Percentiles rank a stretch among this genome's conserved stretches.
Evolutionary conservation across 2,329 filamentous ascomycete species (phyloP).

Genomic region (Dactylellina leptospora): DNA sequence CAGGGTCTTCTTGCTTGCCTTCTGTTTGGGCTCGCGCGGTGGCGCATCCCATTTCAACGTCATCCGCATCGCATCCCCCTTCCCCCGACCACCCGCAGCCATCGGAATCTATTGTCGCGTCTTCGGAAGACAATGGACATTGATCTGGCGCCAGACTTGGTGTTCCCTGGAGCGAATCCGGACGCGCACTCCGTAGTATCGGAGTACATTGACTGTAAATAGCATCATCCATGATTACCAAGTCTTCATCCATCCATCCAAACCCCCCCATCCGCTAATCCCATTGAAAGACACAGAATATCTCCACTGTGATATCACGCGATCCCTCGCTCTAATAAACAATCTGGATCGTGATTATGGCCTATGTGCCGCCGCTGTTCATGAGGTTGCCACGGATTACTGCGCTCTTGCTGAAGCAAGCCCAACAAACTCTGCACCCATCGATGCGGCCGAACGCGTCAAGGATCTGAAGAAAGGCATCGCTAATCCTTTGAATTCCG

Average conservation of each 20-base stretch:
- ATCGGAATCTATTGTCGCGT: background rate
- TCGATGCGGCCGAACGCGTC: constrained; percentile 51
- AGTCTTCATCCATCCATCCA: too few relatives aligned
- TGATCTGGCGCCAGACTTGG: background rate
- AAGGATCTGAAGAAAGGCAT: constrained; percentile 69
- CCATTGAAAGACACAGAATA: constrained; percentile 67
- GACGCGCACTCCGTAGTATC: constrained; percentile 44
- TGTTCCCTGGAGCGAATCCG: constrained; percentile 18
- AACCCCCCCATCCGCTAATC: background rate
- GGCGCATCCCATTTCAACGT: background rate
- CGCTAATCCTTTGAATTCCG: constrained; percentile 67
- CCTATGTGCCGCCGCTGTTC: constrained; percentile 67
- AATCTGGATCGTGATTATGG: constrained; percentile 70
- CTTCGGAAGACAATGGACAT: constrained; percentile 15
- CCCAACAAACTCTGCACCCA: constrained; percentile 61
- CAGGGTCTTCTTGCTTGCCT: background rate
- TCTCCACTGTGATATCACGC: constrained; percentile 72
- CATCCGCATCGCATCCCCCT: background rate
- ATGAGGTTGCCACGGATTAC: constrained; percentile 69
- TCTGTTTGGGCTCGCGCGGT: background rate
- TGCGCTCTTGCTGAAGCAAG: constrained; percentile 63
- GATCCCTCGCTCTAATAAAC: constrained; percentile 72
- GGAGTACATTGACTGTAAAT: constrained; percentile 49
- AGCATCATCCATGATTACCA: background rate
- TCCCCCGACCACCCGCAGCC: background rate